Percentiles rank a stretch among this genome's conserved stretches.
Evolutionary conservation across 768 basidiomycete species (phyloP).

Genomic region (Naganishia vishniacii): DNA sequence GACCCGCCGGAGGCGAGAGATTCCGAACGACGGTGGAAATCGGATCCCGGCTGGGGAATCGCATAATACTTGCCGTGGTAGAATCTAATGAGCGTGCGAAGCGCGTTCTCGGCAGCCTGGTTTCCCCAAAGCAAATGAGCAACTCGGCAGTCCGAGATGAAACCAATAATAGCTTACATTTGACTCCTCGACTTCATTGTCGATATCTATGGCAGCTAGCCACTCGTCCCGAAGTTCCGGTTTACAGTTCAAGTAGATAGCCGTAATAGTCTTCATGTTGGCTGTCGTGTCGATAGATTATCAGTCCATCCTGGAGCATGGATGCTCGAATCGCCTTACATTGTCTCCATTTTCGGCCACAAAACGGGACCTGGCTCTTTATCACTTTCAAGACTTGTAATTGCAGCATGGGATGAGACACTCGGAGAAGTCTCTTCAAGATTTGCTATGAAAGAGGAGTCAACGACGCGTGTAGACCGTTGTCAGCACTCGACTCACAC

Average conservation of each 20-base stretch:
- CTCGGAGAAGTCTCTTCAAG: conserved; percentile 85
- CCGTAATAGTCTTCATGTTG: conserved; percentile 99
- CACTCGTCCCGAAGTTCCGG: conserved; percentile 97
- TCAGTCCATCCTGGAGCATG: not conserved
- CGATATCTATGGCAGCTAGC: conserved; percentile 87
- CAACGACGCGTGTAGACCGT: too few species aligned
- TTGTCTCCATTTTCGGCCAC: conserved; percentile 95
- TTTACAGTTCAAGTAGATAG: conserved; percentile 93
- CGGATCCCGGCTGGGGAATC: conserved; percentile 68
- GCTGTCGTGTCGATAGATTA: conserved; percentile 54
- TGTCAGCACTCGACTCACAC: conserved; percentile 62
- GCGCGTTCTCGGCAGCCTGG: conserved; percentile 88
- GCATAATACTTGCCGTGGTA: conserved; percentile 77
- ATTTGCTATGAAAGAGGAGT: conserved; percentile 65
- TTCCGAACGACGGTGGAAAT: conserved; percentile 43
- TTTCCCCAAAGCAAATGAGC: too few species aligned
- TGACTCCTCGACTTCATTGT: conserved; percentile 75
- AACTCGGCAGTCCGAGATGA: too few species aligned
- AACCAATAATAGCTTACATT: conserved; percentile 55
- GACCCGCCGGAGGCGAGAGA: conserved; percentile 41
- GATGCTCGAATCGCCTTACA: conserved; percentile 54
- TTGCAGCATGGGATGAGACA: conserved; percentile 88
- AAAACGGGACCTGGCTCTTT: conserved; percentile 98
- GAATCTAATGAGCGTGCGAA: conserved; percentile 89
- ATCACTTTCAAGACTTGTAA: conserved; percentile 92